phyloP scores from a whole-genome alignment of 2,329 filamentous ascomycete species.

The Neonectria sp. region DNA sequence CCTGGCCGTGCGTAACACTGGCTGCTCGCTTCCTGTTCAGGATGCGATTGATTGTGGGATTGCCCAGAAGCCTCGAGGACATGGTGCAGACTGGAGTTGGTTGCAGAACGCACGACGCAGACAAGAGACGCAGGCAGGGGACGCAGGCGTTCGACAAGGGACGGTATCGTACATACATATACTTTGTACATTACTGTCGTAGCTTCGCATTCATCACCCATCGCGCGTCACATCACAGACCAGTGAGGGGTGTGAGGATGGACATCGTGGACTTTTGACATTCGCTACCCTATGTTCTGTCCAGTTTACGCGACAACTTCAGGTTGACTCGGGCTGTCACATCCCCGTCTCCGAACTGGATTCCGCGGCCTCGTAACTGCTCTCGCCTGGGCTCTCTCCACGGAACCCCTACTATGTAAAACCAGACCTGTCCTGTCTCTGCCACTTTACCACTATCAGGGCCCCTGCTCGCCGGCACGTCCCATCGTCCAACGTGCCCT shows the following conservation, averaged over 20 bases:
- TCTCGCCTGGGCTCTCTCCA: neutral
- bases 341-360: conserved; percentile 8
- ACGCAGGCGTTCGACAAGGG: conserved; percentile 14
- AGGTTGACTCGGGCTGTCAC: conserved; percentile 23
- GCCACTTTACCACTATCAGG: conserved; percentile 24
- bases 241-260: neutral
- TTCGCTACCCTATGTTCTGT: neutral
- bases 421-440: neutral
- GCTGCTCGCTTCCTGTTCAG: conserved; percentile 20
- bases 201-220: neutral
- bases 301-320: neutral
- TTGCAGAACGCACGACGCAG: conserved; percentile 25
- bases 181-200: neutral
- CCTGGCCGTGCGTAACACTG: conserved; percentile 36
- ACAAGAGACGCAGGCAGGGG: conserved; percentile 15
- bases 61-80: conserved; percentile 20
- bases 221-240: neutral
- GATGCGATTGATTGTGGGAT: conserved; percentile 11
- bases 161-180: conserved; percentile 9
- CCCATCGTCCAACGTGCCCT: conserved; percentile 19
- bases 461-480: conserved; percentile 36
- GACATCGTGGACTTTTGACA: neutral
- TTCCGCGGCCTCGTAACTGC: conserved; percentile 19
- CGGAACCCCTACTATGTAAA: neutral
- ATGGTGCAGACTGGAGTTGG: conserved; percentile 13